Evolutionary conservation across 148 eudicot genomes (phyloP).

Genomic region (Linanthus parryae): DNA sequence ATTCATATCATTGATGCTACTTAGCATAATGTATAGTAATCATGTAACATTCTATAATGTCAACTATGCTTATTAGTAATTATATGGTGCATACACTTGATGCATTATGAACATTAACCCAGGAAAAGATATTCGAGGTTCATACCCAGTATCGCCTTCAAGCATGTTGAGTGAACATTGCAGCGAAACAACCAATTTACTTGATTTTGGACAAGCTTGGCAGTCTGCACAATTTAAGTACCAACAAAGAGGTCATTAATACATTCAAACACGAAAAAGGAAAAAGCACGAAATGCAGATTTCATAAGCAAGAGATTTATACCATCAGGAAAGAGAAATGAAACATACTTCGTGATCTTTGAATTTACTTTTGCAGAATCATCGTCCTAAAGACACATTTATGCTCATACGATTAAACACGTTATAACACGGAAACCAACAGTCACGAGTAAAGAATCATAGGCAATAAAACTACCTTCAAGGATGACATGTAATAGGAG

Average conservation of each 20-base stretch:
- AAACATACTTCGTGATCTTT: constrained; percentile 52
- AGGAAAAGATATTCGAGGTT: too few species aligned
- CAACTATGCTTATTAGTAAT: too few species aligned
- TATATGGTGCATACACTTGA: too few species aligned
- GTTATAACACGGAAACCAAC: background rate
- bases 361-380: constrained; percentile 34
- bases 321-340: constrained; percentile 64
- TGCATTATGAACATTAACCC: too few species aligned
- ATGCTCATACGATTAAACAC: background rate
- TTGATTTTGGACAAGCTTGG: constrained; percentile 26
- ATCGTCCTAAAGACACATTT: constrained; percentile 37
- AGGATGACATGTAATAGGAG: constrained; percentile 57
- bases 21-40: too few species aligned
- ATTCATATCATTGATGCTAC: too few species aligned
- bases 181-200: constrained; percentile 51
- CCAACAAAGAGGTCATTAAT: constrained; percentile 3
- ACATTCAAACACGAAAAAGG: background rate
- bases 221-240: constrained; percentile 20
- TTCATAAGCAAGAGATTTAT: constrained; percentile 6
- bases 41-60: too few species aligned
- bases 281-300: background rate
- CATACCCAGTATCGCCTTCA: constrained; percentile 97
- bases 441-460: background rate
- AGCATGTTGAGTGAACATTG: constrained; percentile 89
- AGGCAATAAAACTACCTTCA: constrained; percentile 38